phyloP scores from a whole-genome alignment of 2,329 filamentous ascomycete species.

The Bimuria novae-zelandiae region DNA sequence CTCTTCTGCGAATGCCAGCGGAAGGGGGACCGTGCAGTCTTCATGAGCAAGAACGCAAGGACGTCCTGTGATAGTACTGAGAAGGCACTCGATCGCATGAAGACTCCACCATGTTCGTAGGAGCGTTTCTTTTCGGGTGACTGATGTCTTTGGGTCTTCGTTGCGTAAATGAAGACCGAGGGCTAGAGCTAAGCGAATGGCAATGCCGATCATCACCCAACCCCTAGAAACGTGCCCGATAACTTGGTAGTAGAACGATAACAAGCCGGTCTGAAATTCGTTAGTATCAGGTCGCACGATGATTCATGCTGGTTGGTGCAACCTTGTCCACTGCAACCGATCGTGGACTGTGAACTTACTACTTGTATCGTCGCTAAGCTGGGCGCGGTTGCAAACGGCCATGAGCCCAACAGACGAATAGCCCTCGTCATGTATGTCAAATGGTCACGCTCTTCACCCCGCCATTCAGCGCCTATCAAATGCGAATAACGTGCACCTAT shows the following conservation, averaged over 20 bases:
- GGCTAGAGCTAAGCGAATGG: slow-evolving; percentile 43
- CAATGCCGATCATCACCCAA: slow-evolving; percentile 45
- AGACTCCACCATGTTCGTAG: slow-evolving; percentile 48
- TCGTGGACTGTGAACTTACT: slow-evolving; percentile 17
- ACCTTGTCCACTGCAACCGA: too few species aligned
- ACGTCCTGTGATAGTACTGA: slow-evolving; percentile 47
- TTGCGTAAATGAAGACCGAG: slow-evolving; percentile 48
- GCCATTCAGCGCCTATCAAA: slow-evolving; percentile 34
- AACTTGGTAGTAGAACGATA: slow-evolving; percentile 32
- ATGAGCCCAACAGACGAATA: slow-evolving; percentile 27
- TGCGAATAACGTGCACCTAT: slow-evolving; percentile 48
- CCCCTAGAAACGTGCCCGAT: slow-evolving; percentile 35
- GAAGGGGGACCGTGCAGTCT: slow-evolving; percentile 40
- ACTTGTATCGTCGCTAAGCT: slow-evolving; percentile 47
- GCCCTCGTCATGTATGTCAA: slow-evolving; percentile 44
- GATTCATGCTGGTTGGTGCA: too few species aligned
- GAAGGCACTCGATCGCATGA: slow-evolving; percentile 43
- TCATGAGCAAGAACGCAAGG: slow-evolving; percentile 41
- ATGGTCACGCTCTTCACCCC: slow-evolving; percentile 41
- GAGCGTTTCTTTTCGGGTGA: slow-evolving; percentile 38
- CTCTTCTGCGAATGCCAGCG: slow-evolving; percentile 20
- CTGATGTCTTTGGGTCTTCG: slow-evolving; percentile 27
- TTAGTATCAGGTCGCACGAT: too few species aligned
- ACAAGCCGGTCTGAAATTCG: slow-evolving; percentile 21
- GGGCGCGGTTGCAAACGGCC: slow-evolving; percentile 33